Percentiles rank a stretch among this genome's conserved stretches.
Evolutionary conservation across 2,329 filamentous ascomycete species (phyloP).

Genomic region (Arthrobotrys pseudoclavata): DNA sequence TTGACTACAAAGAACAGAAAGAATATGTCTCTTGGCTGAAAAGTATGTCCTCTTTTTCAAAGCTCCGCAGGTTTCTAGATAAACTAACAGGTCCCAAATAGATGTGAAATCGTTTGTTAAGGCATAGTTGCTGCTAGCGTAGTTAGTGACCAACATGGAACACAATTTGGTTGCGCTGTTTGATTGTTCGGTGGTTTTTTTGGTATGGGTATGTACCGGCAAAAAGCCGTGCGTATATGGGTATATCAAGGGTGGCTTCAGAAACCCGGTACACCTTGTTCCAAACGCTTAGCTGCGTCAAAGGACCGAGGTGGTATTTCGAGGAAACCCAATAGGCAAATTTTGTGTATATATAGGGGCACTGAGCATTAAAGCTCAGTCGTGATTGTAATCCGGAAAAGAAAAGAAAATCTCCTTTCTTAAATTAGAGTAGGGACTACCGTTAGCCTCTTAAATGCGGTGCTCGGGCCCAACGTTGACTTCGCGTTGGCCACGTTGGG

Average conservation of each 20-base stretch:
- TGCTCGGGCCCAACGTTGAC: background rate
- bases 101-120: conserved; percentile 56
- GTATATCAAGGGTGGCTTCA: no score
- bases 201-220: background rate
- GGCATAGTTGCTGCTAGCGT: conserved; percentile 1
- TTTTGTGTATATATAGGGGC: conserved; percentile 17
- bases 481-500: background rate
- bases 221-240: no score
- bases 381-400: background rate
- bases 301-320: background rate
- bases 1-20: conserved; percentile 97
- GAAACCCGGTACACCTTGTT: background rate
- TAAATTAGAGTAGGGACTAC: background rate
- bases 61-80: background rate
- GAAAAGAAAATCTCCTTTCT: conserved; percentile 16
- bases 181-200: background rate
- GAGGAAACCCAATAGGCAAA: background rate
- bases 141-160: background rate
- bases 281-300: background rate
- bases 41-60: conserved; percentile 68
- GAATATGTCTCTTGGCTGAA: conserved; percentile 94
- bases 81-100: conserved; percentile 14
- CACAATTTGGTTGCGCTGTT: background rate
- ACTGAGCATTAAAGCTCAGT: background rate
- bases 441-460: background rate